These are phyloP conservation scores for Phytophthora hybrid DNA, from an alignment of 352 stramenopile genomes.

Conservation along the genomic window DNA sequence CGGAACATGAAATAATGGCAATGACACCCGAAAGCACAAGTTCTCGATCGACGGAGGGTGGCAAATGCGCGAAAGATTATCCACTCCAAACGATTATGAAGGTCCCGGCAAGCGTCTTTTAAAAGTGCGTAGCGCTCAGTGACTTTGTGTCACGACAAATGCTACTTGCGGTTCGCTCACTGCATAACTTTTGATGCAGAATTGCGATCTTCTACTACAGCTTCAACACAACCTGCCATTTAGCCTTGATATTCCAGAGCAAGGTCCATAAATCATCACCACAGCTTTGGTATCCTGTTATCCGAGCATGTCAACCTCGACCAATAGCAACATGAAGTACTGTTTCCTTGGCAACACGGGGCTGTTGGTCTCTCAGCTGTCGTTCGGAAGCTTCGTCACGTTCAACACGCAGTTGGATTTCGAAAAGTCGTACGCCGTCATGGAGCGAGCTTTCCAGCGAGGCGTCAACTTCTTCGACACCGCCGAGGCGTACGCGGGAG, in stretches of 20 bases:
- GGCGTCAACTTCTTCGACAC: slow-evolving; percentile 81
- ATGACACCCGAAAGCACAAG: background rate
- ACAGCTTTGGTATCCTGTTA: slow-evolving; percentile 3
- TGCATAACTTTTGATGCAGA: background rate
- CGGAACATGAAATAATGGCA: slow-evolving; percentile 17
- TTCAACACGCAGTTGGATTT: slow-evolving; percentile 58
- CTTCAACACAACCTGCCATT: background rate
- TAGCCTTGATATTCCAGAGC: background rate
- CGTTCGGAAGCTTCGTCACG: slow-evolving; percentile 57
- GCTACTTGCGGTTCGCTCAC: background rate
- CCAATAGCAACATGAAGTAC: slow-evolving; percentile 52
- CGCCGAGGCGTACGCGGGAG: slow-evolving; percentile 56
- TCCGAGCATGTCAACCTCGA: background rate
- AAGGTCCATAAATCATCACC: background rate
- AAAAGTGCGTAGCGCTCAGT: background rate
- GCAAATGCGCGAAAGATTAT: background rate
- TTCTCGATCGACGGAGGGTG: background rate
- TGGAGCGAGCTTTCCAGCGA: slow-evolving; percentile 58
- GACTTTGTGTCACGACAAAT: background rate
- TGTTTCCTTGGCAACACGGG: slow-evolving; percentile 57
- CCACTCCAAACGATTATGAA: slow-evolving; percentile 17
- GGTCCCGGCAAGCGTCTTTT: background rate
- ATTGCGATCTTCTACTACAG: background rate
- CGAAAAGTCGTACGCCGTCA: slow-evolving; percentile 59
- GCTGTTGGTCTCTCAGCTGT: slow-evolving; percentile 56